These are phyloP conservation scores for Orbilia oligospora DNA, from an alignment of 2,329 filamentous ascomycete genomes.

Conservation along the genomic window DNA sequence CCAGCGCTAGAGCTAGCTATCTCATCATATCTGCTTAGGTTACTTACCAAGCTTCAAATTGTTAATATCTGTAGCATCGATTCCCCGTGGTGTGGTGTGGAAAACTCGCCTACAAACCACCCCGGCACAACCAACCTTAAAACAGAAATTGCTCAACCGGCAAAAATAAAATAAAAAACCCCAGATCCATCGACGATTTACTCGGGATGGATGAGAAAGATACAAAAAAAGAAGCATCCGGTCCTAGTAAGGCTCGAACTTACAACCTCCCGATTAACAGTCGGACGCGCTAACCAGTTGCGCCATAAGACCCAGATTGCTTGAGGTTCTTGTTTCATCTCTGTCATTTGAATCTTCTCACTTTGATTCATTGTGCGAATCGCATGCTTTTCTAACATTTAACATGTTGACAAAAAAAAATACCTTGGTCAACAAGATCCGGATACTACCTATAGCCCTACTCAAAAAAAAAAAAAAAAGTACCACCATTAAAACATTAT, in stretches of 20 bases:
- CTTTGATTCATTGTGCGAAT: not conserved
- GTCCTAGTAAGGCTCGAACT: constrained; percentile 37
- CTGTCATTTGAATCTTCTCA: not conserved
- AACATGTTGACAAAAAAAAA: no score
- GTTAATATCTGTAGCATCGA: not conserved
- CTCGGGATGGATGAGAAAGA: not conserved
- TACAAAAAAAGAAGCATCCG: constrained; percentile 12
- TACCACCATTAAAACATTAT: not conserved
- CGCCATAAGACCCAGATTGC: constrained; percentile 33
- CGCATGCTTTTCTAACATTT: no score
- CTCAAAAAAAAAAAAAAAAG: no score
- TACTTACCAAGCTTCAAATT: no score
- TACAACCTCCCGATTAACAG: constrained; percentile 34
- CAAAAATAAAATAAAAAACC: constrained; percentile 14
- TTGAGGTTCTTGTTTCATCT: not conserved
- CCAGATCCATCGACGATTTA: not conserved
- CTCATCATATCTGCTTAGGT: no score
- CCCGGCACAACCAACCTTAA: not conserved
- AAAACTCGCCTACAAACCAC: not conserved
- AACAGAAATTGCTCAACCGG: not conserved
- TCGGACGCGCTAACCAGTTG: constrained; percentile 31
- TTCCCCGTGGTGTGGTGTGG: not conserved
- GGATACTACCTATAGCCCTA: no score
- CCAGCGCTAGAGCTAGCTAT: not conserved
- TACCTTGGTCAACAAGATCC: no score